A percentile compares a stretch with the other conserved stretches of the same genome.
phyloP scores from a whole-genome alignment of 2,329 filamentous ascomycete species.

The Neonectria neomacrospora region DNA sequence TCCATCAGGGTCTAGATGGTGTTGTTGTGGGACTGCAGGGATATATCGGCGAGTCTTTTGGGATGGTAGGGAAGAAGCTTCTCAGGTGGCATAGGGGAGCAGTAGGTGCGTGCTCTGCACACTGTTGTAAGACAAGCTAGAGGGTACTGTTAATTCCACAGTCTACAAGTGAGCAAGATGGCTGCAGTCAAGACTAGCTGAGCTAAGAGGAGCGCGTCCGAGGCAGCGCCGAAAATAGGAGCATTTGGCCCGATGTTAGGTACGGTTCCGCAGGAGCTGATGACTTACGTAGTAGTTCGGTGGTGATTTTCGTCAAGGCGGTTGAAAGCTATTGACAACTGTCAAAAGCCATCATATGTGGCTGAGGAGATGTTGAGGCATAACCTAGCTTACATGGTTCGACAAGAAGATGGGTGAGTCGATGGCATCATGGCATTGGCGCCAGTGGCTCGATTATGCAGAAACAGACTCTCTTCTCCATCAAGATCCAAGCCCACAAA shows the following conservation, averaged over 20 bases:
- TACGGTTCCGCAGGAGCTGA: background rate
- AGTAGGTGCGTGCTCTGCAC: background rate
- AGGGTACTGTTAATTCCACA: background rate
- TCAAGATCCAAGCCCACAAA: background rate
- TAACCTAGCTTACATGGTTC: background rate
- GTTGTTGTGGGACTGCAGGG: background rate
- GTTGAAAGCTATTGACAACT: background rate
- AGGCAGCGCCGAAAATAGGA: background rate
- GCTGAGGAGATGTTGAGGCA: constrained; percentile 1
- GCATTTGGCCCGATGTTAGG: background rate
- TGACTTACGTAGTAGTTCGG: background rate
- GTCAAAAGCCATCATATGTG: background rate
- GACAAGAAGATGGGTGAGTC: background rate
- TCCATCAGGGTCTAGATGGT: background rate
- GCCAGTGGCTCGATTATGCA: background rate
- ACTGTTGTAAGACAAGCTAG: background rate
- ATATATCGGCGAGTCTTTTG: background rate
- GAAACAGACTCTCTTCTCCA: constrained; percentile 4
- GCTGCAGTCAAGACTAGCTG: background rate
- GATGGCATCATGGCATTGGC: background rate
- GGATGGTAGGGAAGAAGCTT: background rate
- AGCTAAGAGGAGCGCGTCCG: background rate
- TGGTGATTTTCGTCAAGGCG: background rate
- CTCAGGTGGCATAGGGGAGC: background rate
- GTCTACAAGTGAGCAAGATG: background rate